A percentile compares a stretch with the other conserved stretches of the same genome.
These are phyloP conservation scores for Rhododendron griersonianum DNA, from an alignment of 148 eudicot species.

Conservation along the genomic window DNA sequence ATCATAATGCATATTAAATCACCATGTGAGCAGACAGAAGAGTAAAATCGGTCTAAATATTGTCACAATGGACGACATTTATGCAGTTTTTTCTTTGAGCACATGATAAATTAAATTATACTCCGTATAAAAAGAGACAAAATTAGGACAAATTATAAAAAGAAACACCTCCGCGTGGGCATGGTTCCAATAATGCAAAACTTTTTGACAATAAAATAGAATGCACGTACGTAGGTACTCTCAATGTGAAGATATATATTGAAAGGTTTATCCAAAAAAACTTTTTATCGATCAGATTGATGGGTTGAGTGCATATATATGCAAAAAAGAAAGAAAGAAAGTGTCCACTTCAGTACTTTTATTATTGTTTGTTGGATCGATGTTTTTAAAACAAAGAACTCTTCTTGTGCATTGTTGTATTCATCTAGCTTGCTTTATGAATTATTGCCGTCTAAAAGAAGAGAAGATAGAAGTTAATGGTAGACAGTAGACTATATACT, in stretches of 20 bases:
- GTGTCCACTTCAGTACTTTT: not conserved
- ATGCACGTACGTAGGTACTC: not conserved
- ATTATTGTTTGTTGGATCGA: not conserved
- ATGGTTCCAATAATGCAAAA: not conserved
- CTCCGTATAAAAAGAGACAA: no score
- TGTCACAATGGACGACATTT: no score
- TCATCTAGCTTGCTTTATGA: not conserved
- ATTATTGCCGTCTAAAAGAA: not conserved
- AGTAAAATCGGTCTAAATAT: no score
- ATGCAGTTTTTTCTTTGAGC: no score
- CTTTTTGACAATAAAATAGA: not conserved
- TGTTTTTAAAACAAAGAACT: not conserved
- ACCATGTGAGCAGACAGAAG: not conserved
- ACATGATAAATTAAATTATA: no score
- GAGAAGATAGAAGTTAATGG: not conserved
- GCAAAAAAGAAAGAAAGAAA: no score
- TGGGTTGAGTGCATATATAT: not conserved
- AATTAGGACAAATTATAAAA: no score
- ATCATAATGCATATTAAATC: not conserved
- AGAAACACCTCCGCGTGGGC: no score
- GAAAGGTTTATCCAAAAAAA: not conserved
- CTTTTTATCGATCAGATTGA: not conserved
- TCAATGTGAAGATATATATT: not conserved
- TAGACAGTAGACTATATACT: no score
- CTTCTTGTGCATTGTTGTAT: not conserved